Conservation (phyloP, 1,139 yeast species). For the Suhomyces maxii region DNA sequence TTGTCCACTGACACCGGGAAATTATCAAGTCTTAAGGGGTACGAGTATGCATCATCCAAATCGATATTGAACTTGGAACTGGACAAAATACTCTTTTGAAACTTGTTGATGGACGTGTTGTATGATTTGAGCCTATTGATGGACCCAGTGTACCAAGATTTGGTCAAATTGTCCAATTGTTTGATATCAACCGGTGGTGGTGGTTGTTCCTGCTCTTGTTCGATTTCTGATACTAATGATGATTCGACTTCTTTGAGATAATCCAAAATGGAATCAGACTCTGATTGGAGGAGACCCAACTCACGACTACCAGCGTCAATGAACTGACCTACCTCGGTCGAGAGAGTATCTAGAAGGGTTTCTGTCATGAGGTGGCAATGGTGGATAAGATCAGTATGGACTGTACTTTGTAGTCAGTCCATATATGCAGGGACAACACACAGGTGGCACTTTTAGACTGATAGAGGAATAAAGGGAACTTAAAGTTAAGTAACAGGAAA, state of each 20-base stretch:
- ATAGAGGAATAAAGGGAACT: too few species aligned
- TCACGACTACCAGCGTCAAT: conserved; percentile 24
- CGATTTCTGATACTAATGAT: conserved; percentile 21
- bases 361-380: conserved; percentile 8
- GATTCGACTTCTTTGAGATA: conserved; percentile 32
- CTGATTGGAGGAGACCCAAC: conserved; percentile 22
- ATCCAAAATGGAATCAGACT: conserved; percentile 26
- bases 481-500: too few species aligned
- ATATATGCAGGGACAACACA: not conserved
- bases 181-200: not conserved
- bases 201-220: conserved; percentile 11
- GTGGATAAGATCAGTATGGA: not conserved
- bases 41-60: conserved; percentile 47
- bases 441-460: too few species aligned
- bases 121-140: conserved; percentile 36
- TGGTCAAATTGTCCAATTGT: conserved; percentile 11
- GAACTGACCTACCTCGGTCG: conserved; percentile 28
- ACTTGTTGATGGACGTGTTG: conserved; percentile 38
- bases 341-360: conserved; percentile 30
- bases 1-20: conserved; percentile 23
- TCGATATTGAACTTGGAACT: conserved; percentile 33
- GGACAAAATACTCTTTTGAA: conserved; percentile 36
- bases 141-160: conserved; percentile 40
- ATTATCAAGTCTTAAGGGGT: conserved; percentile 37
- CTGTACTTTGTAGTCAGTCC: not conserved